These are phyloP conservation scores for Stagonosporopsis tanaceti DNA, from an alignment of 2,329 filamentous ascomycete species.

Conservation along the genomic window DNA sequence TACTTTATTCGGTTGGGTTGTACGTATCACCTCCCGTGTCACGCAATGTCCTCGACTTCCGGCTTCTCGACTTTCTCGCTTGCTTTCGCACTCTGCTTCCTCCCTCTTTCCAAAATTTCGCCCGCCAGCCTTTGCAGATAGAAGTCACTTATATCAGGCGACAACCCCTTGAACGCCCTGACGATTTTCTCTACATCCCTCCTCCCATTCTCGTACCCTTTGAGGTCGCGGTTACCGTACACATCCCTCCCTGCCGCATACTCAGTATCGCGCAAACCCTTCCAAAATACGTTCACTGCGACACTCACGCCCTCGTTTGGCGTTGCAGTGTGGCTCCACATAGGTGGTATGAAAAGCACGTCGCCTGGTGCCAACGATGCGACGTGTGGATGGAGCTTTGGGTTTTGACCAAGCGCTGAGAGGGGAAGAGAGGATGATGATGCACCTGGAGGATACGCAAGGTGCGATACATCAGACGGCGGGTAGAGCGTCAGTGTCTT, in stretches of 20 bases:
- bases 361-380: slow-evolving; percentile 74
- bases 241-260: slow-evolving; percentile 82
- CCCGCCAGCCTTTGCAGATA: slow-evolving; percentile 76
- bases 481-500: slow-evolving; percentile 82
- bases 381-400: slow-evolving; percentile 63
- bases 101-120: slow-evolving; percentile 62
- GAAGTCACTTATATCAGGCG: slow-evolving; percentile 72
- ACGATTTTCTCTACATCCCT: slow-evolving; percentile 73
- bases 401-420: slow-evolving; percentile 53
- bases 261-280: slow-evolving; percentile 66
- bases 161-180: slow-evolving; percentile 70
- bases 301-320: slow-evolving; percentile 66
- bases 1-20: neutral
- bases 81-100: slow-evolving; percentile 6
- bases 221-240: slow-evolving; percentile 86
- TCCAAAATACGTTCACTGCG: slow-evolving; percentile 91
- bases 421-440: slow-evolving; percentile 74
- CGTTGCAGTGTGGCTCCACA: slow-evolving; percentile 82
- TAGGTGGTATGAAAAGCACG: slow-evolving; percentile 78
- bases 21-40: neutral
- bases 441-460: slow-evolving; percentile 77
- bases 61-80: neutral
- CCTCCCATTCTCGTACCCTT: slow-evolving; percentile 82
- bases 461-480: slow-evolving; percentile 73
- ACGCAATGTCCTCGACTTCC: neutral